Evolutionary conservation across 352 stramenopile species (phyloP), one percentile per base, ranked within the genome.

Genomic region (Pythium chondricola): DNA sequence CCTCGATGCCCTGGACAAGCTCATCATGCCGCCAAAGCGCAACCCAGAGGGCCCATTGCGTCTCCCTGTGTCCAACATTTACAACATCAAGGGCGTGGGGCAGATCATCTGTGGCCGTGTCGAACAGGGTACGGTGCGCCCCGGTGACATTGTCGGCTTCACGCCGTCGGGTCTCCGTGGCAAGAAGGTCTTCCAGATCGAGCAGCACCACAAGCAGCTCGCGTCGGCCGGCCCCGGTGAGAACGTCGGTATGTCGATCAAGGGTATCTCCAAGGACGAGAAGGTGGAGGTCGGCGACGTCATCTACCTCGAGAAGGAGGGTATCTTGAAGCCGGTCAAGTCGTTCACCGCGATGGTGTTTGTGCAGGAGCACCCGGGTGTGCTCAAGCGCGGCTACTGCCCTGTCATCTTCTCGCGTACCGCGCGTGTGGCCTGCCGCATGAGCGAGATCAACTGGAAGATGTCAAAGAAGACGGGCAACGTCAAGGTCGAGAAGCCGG

Each of bases 81-180:
- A 86, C 70, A 85, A 91, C 63, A 91, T 91, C 65, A 85, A 86
- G 65, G 76, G 76, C 65, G 71, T 91, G 58, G 81, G 81, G 65
- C 63, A 81, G 57, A 86, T 91, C 50, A 83, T 83, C 50, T 74
- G 56, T 56, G 75, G 79, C 56, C 77, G 68, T 51, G 71, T 88
- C 36, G 79, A 88, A 59, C 69, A 83, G 63, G 75, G 79, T 67
- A 82, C 66, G 31, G 65, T 87, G 20, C 51, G 47, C 24, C 71
- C 79, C 22, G 71, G 74, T 67, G 72, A 84, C 61, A 69, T 83
- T 30, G 67, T 86, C 43, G 73, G 72, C 56, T 85, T 91, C 51
- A 63, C 65, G 4, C 76, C 76, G 26, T 72, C 66, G 61, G 67
- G 68, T 42, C 64, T 87, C 37, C 70, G 58, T 18, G 63, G 68